Base-by-base conservation (phyloP, 257 asterid genomes). In the Fraxinus pennsylvanica region DNA sequence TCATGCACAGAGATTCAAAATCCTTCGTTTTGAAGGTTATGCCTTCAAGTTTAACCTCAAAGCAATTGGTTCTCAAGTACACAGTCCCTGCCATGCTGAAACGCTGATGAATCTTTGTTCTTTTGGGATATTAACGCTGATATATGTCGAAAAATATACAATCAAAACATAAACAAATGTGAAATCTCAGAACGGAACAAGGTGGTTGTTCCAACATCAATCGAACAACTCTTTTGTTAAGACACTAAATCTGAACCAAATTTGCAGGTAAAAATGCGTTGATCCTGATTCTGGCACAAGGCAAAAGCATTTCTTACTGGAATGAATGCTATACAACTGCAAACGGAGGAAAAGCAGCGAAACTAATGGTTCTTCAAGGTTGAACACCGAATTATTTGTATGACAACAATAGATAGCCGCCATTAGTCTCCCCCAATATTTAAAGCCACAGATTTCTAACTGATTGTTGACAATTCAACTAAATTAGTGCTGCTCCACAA, bases 11-110 rank as follows among this genome's bases (percentile, higher is more conserved):
- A 12, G 86, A 68, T 76, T 85, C 88, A 50, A 88, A 85, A 75
- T 88, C 88, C 72, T 75, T 84, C 27, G 88, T 76, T 72, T 84
- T 88, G 80, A 85, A 88, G 80, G 85, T 76, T 30, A 88, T 88
- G 6, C 91, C 91, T 80, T 88, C 91, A 4, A 88, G 85, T 65
- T 85, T 85, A 6, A 88, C 89, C 71, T 88, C 91, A 7, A 88
- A 88, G 3, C 81, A 22, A 50, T 88, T 85, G 47, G 91, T 88
- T 80, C 81, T 85, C 76, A 85, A 29, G 57, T 83, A 85, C 1
- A 88, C 87, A 0, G 79, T 79, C 17, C 87, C 86, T 12, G 88
- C 89, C 88, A 79, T 91, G 66, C 66, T n/a, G 29, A 57, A 27
- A 57, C 29, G 25, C 66, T 1, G 29, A 21, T 57, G 66, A 57